A percentile compares a stretch with the other conserved stretches of the same genome.
These are phyloP conservation scores for Sonneratia caseolaris DNA, from an alignment of 345 rosid genomes.

Conservation along the genomic window DNA sequence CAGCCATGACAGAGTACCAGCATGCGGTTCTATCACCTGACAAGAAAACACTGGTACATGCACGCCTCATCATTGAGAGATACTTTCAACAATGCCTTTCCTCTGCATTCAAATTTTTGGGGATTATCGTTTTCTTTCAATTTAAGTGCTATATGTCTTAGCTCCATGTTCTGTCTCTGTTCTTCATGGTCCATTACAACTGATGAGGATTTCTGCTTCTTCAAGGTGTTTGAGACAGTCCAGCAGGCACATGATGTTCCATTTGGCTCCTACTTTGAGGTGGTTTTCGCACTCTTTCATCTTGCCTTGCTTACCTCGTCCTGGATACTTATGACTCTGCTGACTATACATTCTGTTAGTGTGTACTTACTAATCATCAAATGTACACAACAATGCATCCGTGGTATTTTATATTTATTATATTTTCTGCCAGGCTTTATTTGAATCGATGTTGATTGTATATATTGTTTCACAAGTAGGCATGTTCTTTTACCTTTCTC, in stretches of 20 bases:
- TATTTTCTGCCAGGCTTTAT: neutral
- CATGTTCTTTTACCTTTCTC: neutral
- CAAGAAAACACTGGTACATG: slow-evolving; percentile 57
- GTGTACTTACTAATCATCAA: neutral
- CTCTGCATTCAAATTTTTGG: neutral
- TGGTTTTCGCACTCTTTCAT: slow-evolving; percentile 26
- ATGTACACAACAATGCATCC: neutral
- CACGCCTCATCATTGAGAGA: slow-evolving; percentile 3
- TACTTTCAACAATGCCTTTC: slow-evolving; percentile 1
- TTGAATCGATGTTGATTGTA: neutral
- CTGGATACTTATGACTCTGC: neutral
- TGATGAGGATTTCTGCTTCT: slow-evolving; percentile 6
- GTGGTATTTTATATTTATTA: neutral
- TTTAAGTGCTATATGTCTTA: neutral
- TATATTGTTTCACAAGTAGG: neutral
- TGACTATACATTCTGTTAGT: neutral
- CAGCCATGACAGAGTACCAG: slow-evolving; percentile 95
- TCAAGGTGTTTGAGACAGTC: slow-evolving; percentile 87
- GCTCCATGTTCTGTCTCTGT: neutral
- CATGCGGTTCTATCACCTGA: slow-evolving; percentile 69
- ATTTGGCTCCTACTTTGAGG: slow-evolving; percentile 95
- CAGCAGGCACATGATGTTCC: slow-evolving; percentile 98
- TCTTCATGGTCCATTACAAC: neutral
- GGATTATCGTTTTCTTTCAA: neutral
- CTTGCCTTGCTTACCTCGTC: neutral